A percentile compares a stretch with the other conserved stretches of the same genome.
These are phyloP conservation scores for Erigeron philadelphicus DNA, from an alignment of 140 eudicot genomes.

Conservation along the genomic window DNA sequence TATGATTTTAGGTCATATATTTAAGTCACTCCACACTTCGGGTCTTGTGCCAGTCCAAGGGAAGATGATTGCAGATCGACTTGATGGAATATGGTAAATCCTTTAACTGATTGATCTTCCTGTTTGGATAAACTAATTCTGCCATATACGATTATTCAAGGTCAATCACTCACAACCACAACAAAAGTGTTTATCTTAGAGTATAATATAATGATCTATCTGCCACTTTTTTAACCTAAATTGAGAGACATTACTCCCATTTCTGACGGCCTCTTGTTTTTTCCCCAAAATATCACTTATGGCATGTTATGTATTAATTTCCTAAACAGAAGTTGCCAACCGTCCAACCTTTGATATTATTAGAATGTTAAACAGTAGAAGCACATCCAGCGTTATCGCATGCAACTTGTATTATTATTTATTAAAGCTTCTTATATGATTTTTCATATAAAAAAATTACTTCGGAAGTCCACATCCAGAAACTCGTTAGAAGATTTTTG, in stretches of 20 bases:
- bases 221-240: neutral
- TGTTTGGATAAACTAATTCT: conserved; percentile 1
- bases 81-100: conserved; percentile 87
- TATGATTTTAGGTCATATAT: conserved; percentile 66
- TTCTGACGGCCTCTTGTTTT: neutral
- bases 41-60: conserved; percentile 91
- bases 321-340: neutral
- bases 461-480: too few species aligned
- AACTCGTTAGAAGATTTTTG: too few species aligned
- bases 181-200: neutral
- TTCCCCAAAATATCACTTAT: neutral
- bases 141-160: neutral
- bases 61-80: conserved; percentile 80
- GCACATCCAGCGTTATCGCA: too few species aligned
- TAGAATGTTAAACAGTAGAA: too few species aligned
- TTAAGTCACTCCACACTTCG: conserved; percentile 73
- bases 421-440: too few species aligned
- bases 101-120: neutral
- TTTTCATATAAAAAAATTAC: too few species aligned
- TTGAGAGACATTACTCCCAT: neutral
- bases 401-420: too few species aligned
- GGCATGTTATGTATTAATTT: neutral
- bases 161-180: neutral
- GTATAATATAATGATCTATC: neutral
- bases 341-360: neutral